Conservation (phyloP, 2,329 filamentous ascomycete species). For the Talaromyces amestolkiae region DNA sequence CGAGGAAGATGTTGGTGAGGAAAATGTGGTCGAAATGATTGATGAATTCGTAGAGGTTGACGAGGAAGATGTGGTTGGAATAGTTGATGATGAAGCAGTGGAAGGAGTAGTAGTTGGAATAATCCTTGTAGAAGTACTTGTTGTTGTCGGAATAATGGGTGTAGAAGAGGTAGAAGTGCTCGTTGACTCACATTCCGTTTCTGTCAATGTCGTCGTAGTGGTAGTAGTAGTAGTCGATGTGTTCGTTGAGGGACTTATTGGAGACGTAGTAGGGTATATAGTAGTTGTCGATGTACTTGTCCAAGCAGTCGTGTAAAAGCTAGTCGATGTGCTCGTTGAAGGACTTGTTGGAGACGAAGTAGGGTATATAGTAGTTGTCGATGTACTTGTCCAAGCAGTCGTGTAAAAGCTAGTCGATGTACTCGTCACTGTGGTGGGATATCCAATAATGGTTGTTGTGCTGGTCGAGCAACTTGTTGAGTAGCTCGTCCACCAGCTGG, state of each 20-base stretch:
- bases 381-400: background rate
- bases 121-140: background rate
- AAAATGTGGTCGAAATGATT: background rate
- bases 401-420: background rate
- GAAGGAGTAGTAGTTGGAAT: conserved; percentile 9
- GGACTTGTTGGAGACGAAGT: too few species aligned
- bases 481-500: background rate
- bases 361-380: too few species aligned
- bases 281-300: too few species aligned
- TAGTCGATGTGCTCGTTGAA: background rate
- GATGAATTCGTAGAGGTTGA: background rate
- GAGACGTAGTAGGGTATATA: too few species aligned
- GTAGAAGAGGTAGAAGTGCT: background rate
- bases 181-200: background rate
- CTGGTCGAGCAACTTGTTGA: background rate
- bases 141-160: too few species aligned
- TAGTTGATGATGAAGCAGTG: background rate
- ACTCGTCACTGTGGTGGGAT: background rate
- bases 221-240: too few species aligned
- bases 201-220: too few species aligned
- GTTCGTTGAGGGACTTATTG: too few species aligned
- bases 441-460: background rate
- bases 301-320: background rate
- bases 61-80: background rate
- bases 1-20: background rate